phyloP scores from a whole-genome alignment of 768 basidiomycete genomes.

The Psilocybe subaeruginosa region DNA sequence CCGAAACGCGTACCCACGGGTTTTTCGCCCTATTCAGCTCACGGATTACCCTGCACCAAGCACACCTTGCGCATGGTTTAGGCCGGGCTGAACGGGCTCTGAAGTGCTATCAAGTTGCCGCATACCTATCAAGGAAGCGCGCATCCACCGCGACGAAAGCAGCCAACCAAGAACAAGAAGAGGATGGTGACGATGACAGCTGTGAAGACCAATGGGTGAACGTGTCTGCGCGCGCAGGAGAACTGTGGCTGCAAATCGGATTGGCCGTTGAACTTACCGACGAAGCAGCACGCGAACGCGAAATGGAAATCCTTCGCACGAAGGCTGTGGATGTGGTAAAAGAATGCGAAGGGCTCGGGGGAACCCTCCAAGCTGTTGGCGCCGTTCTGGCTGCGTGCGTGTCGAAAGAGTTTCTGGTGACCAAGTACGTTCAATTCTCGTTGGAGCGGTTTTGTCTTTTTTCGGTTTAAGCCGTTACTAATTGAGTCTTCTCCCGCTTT shows the following conservation, averaged over 20 bases:
- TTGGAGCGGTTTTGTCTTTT: slow-evolving; percentile 1
- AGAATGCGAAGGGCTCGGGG: slow-evolving; percentile 54
- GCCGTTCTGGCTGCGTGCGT: slow-evolving; percentile 57
- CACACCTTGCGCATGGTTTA: slow-evolving; percentile 73
- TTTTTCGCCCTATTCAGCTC: slow-evolving; percentile 61
- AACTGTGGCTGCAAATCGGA: slow-evolving; percentile 36
- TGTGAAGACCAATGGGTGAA: slow-evolving; percentile 37
- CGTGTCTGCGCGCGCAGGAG: slow-evolving; percentile 34
- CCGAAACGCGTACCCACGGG: slow-evolving; percentile 61
- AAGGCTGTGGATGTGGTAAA: slow-evolving; percentile 40
- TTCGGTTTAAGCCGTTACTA: not conserved
- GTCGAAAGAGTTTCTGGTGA: slow-evolving; percentile 55
- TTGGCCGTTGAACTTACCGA: slow-evolving; percentile 19
- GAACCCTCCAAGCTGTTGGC: slow-evolving; percentile 56
- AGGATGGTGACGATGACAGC: slow-evolving; percentile 24
- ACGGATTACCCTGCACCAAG: slow-evolving; percentile 69
- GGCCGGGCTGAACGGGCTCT: slow-evolving; percentile 55
- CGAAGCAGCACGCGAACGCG: slow-evolving; percentile 20
- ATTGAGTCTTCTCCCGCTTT: slow-evolving; percentile 4
- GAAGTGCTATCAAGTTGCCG: slow-evolving; percentile 67
- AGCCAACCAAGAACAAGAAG: not conserved
- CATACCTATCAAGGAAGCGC: slow-evolving; percentile 38
- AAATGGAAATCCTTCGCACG: slow-evolving; percentile 32
- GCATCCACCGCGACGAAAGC: not conserved
- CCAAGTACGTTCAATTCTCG: slow-evolving; percentile 52